Evolutionary conservation across 306 rosid species (phyloP), one percentile per base, ranked within the genome.

Genomic region (Vigna mungo): DNA sequence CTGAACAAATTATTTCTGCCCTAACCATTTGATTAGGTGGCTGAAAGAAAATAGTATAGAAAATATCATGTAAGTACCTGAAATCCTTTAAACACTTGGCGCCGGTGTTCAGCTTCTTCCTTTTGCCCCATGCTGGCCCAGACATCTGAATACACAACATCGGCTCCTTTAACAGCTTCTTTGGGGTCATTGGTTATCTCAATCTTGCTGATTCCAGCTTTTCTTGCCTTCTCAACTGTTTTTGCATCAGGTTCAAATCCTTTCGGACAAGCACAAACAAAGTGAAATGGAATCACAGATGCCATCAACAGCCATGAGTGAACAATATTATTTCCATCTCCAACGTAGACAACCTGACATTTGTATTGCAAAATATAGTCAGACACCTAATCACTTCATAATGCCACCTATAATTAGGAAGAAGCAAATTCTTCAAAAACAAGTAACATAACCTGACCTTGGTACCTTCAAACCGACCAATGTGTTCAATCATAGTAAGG

Each of bases 121-220:
- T 95, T 95, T 83, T 95, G 99, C 66, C 99, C 98, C 99, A 96
- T 96, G 88, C 99, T 92, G 49, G 99, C 97, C 98, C 98, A 96
- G 75, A 92, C 83, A 72, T 80, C 79, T 13, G 99, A 88, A 82
- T 96, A 96, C 61, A 92, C 94, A 71, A 96, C 89, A 74, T 95
- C 96, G 61, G 98, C 98, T 36, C 93, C 97, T 84, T 73, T 89
- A 74, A 92, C 99, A 62, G 96, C 98, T 84, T 96, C 98, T 88
- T 82, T 88, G 23, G 99, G 96, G 81, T 92, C 94, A 84, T 92
- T 68, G 73, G 89, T 82, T 78, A 92, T 92, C 90, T 91, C 98
- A 75, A 96, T 96, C 88, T 88, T 95, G 92, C 99, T 92, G 77
- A 92, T 84, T 64, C 99, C 99, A 62, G 94, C 90, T 55, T 82